Evolutionary conservation across 1,284 basidiomycete genomes (phyloP), one percentile per base, ranked within the genome.

Genomic region (Schizophyllum commune): DNA sequence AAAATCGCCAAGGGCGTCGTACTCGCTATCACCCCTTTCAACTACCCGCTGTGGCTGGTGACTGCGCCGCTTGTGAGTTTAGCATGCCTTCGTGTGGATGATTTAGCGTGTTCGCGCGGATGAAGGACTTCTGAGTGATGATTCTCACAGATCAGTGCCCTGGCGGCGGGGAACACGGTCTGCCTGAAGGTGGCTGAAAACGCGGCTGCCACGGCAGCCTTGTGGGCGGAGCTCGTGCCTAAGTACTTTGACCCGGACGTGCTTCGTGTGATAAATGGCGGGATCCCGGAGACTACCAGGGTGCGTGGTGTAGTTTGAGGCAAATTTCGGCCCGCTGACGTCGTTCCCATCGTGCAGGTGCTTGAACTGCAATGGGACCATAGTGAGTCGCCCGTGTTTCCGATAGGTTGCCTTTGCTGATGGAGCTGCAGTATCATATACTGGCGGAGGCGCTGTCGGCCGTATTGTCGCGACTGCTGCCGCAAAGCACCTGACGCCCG

Each of bases 351-450:
- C 47, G 27, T 52, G 19, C 65, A 88, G 79, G 71, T 95, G 5
- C 79, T 97, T 9, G 89, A 93, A 67, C 78, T 92, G 51, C 83
- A 81, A 59, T 97, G 93, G 92, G 94, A 90, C 66, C 92, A 94
- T 66, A 89, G 92, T 93, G 67, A 69, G 85, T 78, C 9, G 5
- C 32, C 22, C 33, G 8, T n/a, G 52, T 47, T 58, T 19, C 39
- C 57, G 13, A 6, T 55, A 32, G 57, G 61, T 22, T n/a, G 13
- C 52, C 55, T 58, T 58, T n/a, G n/a, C 61, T 62, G 52, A 51
- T 51, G 33, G 52, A 17, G 33, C 20, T 32, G 17, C 52, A 21
- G 53, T 20, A 55, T 56, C 57, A 3, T 33, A 39, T 62, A 88
- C 84, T 89, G 89, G 89, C 65, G 86, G 83, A 32, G 86, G 83